A percentile compares a stretch with the other conserved stretches of the same genome.
phyloP scores from a whole-genome alignment of 2,329 filamentous ascomycete genomes.

The Botryotinia globosa region DNA sequence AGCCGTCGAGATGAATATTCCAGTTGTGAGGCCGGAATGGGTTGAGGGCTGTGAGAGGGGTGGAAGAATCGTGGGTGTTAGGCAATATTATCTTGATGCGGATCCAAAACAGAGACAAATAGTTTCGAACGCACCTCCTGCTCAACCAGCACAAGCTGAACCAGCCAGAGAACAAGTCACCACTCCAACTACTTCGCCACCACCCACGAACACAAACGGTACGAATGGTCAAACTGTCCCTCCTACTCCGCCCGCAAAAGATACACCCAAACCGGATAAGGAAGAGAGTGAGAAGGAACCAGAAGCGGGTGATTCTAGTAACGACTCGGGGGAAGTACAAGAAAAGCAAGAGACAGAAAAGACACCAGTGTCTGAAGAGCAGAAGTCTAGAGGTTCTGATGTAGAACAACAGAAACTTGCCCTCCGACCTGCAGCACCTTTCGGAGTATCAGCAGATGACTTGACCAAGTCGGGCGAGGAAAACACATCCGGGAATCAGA shows the following conservation, averaged over 20 bases:
- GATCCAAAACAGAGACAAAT: conserved; percentile 46
- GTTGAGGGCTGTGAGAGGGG: conserved; percentile 93
- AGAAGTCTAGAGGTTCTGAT: conserved; percentile 56
- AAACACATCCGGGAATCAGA: conserved; percentile 40
- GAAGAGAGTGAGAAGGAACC: conserved; percentile 32
- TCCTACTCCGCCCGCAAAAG: conserved; percentile 37
- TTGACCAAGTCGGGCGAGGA: conserved; percentile 43
- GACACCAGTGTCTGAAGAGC: conserved; percentile 46
- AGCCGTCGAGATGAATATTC: conserved; percentile 96
- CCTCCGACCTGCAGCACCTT: conserved; percentile 43
- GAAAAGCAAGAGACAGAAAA: conserved; percentile 38
- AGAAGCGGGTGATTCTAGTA: conserved; percentile 26
- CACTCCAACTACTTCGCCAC: conserved; percentile 27
- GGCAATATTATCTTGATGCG: conserved; percentile 94
- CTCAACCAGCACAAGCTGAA: conserved; percentile 25
- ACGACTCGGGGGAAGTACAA: conserved; percentile 30
- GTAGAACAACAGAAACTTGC: conserved; percentile 54
- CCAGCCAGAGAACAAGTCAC: conserved; percentile 26
- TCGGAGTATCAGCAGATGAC: conserved; percentile 36
- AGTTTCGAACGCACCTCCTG: conserved; percentile 24
- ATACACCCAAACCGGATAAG: conserved; percentile 27
- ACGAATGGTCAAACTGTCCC: conserved; percentile 31
- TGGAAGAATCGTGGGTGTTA: conserved; percentile 87
- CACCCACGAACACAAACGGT: conserved; percentile 31
- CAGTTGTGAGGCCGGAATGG: conserved; percentile 95